Conservation (phyloP, 441 rosid genomes). For the Gossypium schwendimanii region DNA sequence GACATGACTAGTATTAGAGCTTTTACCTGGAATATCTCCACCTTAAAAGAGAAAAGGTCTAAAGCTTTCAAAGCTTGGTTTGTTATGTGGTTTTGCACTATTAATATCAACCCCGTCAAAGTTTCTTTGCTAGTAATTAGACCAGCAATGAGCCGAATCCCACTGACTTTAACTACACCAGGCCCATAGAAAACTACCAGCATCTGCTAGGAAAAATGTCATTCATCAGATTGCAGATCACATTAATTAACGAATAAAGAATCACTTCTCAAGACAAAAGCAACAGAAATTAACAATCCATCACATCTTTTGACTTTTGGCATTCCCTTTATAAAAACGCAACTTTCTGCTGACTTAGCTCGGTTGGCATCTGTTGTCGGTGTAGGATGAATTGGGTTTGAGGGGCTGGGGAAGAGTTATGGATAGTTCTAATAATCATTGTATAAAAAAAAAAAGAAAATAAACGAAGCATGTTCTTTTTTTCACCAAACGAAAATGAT, state of each 20-base stretch:
- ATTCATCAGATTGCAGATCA: neutral
- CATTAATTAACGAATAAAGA: neutral
- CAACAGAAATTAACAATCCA: neutral
- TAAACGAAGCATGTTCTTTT: neutral
- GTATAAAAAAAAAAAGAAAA: too few species aligned
- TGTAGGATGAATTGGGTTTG: too few species aligned
- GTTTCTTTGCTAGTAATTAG: conserved; percentile 53
- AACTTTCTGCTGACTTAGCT: neutral
- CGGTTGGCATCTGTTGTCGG: too few species aligned
- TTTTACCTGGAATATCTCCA: conserved; percentile 77
- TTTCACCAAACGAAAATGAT: neutral
- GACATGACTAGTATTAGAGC: neutral
- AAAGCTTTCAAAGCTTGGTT: conserved; percentile 69
- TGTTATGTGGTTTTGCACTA: conserved; percentile 68
- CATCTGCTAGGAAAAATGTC: conserved; percentile 32
- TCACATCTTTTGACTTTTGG: neutral
- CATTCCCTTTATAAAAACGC: neutral
- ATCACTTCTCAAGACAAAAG: neutral
- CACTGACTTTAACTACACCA: conserved; percentile 53
- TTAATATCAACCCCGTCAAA: conserved; percentile 52
- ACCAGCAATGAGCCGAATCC: conserved; percentile 48
- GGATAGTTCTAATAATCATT: too few species aligned
- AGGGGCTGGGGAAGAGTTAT: too few species aligned
- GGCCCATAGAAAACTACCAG: conserved; percentile 62
- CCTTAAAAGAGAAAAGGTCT: conserved; percentile 65